Evolutionary conservation across 1,284 basidiomycete species (phyloP).

Genomic region (Stereum hirsutum): DNA sequence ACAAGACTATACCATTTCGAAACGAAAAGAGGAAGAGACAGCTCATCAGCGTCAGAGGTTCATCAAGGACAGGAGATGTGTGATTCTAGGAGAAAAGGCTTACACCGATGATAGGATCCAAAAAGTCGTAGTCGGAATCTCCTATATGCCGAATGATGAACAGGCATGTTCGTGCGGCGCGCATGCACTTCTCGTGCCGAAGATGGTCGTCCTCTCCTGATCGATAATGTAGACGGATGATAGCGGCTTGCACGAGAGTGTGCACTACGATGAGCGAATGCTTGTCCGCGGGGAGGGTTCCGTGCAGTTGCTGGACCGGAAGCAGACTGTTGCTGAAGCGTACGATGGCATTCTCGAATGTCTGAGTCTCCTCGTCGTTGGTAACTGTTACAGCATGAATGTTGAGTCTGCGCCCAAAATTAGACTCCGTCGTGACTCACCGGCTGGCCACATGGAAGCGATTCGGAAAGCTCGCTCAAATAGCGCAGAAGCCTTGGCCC

Average conservation of each 20-base stretch:
- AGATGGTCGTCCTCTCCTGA: constrained; percentile 49
- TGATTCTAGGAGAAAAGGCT: constrained; percentile 22
- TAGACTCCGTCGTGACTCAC: constrained; percentile 19
- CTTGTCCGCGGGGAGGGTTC: constrained; percentile 47
- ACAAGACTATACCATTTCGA: constrained; percentile 38
- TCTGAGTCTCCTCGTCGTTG: constrained; percentile 47
- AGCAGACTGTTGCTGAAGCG: constrained; percentile 55
- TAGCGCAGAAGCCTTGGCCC: constrained; percentile 67
- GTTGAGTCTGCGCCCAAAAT: too few relatives aligned
- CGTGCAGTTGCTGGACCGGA: constrained; percentile 54
- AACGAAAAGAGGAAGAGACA: constrained; percentile 6
- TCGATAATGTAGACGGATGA: constrained; percentile 54
- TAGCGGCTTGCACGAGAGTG: constrained; percentile 57
- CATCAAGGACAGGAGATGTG: too few relatives aligned
- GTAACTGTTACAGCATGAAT: constrained; percentile 33
- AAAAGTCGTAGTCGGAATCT: constrained; percentile 55
- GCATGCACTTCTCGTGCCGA: constrained; percentile 56
- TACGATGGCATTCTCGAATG: constrained; percentile 51
- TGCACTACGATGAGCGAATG: constrained; percentile 50
- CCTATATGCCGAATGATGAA: constrained; percentile 49
- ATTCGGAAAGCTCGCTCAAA: constrained; percentile 57
- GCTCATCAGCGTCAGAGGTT: too few relatives aligned
- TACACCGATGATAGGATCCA: constrained; percentile 70
- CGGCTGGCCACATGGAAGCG: constrained; percentile 38
- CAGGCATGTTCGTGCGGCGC: constrained; percentile 48